Evolutionary conservation across 2,329 filamentous ascomycete genomes (phyloP), one percentile per base, ranked within the genome.

Genomic region (Boeremia lycopersici): DNA sequence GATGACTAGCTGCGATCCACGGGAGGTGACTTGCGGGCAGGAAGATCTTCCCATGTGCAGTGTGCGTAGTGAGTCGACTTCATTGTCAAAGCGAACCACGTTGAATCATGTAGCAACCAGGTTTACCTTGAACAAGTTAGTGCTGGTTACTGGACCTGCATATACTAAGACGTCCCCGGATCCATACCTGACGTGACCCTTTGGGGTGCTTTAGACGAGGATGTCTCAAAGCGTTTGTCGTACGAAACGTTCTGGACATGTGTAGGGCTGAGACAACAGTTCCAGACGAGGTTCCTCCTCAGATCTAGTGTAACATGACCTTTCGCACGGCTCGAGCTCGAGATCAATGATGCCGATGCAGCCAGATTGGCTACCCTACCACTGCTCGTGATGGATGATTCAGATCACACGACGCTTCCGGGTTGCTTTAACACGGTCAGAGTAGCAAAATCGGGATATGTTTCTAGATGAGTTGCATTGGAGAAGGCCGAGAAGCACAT

Each of bases 181-280:
- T 51, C 54, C 30, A 44, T 58, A 47, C 46, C 30, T 55, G 56
- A 59, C 54, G 41, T 43, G 47, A 48, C 50, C 47, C 48, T 41
- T 41, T 42, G 47, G 48, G 48, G 40, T 31, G 48, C 50, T 53
- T 50, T 46, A 56, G 52, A 40, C 45, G 43, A 33, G 48, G 49
- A 13, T 62, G 59, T 58, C 56, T 65, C 49, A 43, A 41, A 53
- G 38, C 49, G 36, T 42, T 55, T 41, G 53, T 58, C 57, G 59
- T 52, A 61, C 62, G 42, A 55, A 45, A 61, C 59, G 63, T 62
- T 67, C 67, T 68, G 61, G 66, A 64, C 57, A 53, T 61, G 57
- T 60, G 55, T 69, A 70, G 48, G 67, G 65, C 64, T 70, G 65
- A 69, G 58, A 65, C 61, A 63, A 46, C 15, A 36, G 57, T 50